Percentiles rank a stretch among this genome's conserved stretches.
Conservation (phyloP, 2,329 filamentous ascomycete species). For the Alternaria sp. region DNA sequence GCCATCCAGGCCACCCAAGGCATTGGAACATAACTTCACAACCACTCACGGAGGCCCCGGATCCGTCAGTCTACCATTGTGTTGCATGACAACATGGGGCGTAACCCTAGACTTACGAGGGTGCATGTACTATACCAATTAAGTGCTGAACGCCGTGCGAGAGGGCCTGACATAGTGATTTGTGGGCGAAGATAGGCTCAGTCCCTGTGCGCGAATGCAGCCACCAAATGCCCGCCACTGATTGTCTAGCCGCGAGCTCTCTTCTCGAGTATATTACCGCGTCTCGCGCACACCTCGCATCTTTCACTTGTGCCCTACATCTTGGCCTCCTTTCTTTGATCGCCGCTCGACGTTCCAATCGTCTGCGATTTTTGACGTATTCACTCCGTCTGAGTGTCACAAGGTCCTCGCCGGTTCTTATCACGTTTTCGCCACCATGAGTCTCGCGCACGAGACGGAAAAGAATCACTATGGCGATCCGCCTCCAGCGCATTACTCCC, state of each 20-base stretch:
- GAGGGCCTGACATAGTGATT: background rate
- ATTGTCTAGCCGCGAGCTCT: background rate
- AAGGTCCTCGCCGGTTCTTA: background rate
- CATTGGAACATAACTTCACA: background rate
- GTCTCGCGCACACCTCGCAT: background rate
- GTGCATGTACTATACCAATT: slow-evolving; percentile 3
- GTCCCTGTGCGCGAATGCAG: background rate
- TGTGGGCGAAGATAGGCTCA: slow-evolving; percentile 1
- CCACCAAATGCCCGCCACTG: background rate
- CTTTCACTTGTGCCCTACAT: background rate
- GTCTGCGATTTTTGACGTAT: background rate
- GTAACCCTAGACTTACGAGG: background rate
- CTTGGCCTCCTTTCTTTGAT: background rate
- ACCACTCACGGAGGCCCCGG: background rate
- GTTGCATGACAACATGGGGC: background rate
- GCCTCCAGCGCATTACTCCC: background rate
- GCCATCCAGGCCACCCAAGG: background rate
- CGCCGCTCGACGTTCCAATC: background rate
- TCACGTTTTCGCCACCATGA: background rate
- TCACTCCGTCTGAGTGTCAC: background rate
- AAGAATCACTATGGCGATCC: background rate
- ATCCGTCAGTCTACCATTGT: slow-evolving; percentile 1
- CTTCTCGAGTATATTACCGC: background rate
- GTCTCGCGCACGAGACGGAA: slow-evolving; percentile 4
- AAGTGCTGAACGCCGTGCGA: slow-evolving; percentile 1